Base-by-base conservation (phyloP, 2,329 filamentous ascomycete species). In the Elsinoe australis region DNA sequence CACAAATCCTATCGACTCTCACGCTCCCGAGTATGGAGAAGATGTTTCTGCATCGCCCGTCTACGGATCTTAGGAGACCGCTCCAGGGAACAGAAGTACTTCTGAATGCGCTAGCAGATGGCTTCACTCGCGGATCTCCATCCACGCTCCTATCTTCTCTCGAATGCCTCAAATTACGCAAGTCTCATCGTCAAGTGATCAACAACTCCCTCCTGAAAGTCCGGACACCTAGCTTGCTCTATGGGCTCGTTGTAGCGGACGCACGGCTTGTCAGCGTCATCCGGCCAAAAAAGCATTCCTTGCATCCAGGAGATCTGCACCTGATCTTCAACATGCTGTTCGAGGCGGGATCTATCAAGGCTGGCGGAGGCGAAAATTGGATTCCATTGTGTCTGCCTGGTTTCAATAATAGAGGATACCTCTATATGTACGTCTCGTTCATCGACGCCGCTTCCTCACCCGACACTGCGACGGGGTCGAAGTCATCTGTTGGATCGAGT, bases 281-380 rank as follows among this genome's bases (percentile, higher is more conserved):
- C 12, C 77, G 92, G 29, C 94, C 94, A 4, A 89, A 94, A 57
- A 87, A 92, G 50, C 92, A 98, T 65, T 95, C 89, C 0, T 74
- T 98, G 2, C 94, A 98, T 58, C 92, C 94, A 0, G 90, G 89
- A 54, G 92, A 98, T 62, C 74, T 98, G 18, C 90, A 95, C 61
- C 77, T 98, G 36, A 89, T 98, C 52, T 98, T 98, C 74, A 96
- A 96, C 62, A 98, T 98, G 94, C 79, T 98, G 1, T 98, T 98
- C 59, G 89, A 94, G 68, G 92, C 90, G 2, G 87, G 87, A 41
- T 85, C 87, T 34, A 84, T 98, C 62, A 90, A 92, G 62, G 84
- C 87, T 15, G 89, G 86, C 4, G 88, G 79, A n/a, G 92, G 90
- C 22, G 92, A 98, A 66, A 95, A 90, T 59, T 98, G 92, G 92